A percentile compares a stretch with the other conserved stretches of the same genome.
Evolutionary conservation across 257 asterid species (phyloP).

Genomic region (Capsicum chinense): DNA sequence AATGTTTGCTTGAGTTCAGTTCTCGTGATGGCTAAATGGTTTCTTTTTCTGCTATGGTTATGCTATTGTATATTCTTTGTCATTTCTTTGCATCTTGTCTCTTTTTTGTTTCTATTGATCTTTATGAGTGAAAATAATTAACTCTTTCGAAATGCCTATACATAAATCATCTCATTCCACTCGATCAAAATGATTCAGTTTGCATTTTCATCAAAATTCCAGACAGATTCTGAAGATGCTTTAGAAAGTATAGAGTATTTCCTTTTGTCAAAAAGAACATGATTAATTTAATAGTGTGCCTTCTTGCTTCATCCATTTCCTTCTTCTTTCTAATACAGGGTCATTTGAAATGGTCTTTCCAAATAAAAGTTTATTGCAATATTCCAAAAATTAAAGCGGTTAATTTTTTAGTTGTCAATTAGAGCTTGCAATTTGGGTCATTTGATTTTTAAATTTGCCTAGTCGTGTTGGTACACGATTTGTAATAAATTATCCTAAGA

Average conservation of each 20-base stretch:
- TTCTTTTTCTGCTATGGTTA: not conserved
- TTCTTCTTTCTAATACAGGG: too few species aligned
- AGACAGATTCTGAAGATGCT: not conserved
- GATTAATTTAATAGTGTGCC: not conserved
- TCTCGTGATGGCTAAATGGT: not conserved
- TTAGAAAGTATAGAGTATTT: not conserved
- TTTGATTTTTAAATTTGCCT: too few species aligned
- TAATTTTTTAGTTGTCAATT: not conserved
- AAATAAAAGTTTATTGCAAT: not conserved
- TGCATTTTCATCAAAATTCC: not conserved
- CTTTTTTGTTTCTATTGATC: not conserved
- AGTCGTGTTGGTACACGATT: too few species aligned
- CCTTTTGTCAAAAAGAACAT: not conserved
- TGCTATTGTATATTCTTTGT: not conserved
- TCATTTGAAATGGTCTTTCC: not conserved
- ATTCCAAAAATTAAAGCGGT: not conserved
- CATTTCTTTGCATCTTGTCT: not conserved
- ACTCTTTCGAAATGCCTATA: not conserved
- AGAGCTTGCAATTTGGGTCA: constrained; percentile 25
- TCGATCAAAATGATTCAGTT: not conserved
- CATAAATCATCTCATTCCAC: not conserved
- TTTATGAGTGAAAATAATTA: not conserved
- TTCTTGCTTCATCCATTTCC: not conserved
- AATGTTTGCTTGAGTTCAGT: not conserved
- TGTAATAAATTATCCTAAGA: too few species aligned